Evolutionary conservation across 2,329 filamentous ascomycete species (phyloP).

Genomic region (Fulvia fulva): DNA sequence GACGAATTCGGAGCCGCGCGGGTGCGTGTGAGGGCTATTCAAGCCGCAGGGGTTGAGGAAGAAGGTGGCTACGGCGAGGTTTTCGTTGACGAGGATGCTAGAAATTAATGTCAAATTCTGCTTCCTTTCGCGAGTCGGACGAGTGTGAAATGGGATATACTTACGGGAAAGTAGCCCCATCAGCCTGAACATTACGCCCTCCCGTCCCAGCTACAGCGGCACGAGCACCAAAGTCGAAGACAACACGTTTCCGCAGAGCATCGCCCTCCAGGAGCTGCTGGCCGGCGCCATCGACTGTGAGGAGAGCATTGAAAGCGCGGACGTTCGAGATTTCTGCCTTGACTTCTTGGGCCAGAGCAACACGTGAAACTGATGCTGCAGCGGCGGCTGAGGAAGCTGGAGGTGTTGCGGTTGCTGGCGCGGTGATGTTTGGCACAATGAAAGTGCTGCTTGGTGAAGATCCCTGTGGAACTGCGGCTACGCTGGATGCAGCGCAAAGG

Average conservation of each 20-base stretch:
- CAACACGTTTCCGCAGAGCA: constrained; percentile 8
- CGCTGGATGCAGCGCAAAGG: too few relatives aligned
- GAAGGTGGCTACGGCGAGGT: constrained; percentile 13
- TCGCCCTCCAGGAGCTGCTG: constrained; percentile 8
- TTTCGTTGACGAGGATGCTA: constrained; percentile 14
- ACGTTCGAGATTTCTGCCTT: constrained; percentile 13
- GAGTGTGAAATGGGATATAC: too few relatives aligned
- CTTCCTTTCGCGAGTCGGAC: too few relatives aligned
- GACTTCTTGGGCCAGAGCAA: constrained; percentile 12
- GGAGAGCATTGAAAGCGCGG: constrained; percentile 13
- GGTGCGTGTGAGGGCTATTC: constrained; percentile 45
- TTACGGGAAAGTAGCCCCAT: constrained; percentile 14
- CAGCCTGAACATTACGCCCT: constrained; percentile 15
- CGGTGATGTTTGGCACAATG: constrained; percentile 10
- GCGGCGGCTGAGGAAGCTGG: constrained; percentile 10
- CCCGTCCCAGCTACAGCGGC: constrained; percentile 7
- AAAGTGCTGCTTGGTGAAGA: background rate
- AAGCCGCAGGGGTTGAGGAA: constrained; percentile 41
- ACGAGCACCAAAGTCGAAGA: constrained; percentile 15
- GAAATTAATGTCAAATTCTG: too few relatives aligned
- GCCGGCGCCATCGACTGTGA: constrained; percentile 15
- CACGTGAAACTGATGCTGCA: constrained; percentile 3
- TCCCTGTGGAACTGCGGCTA: too few relatives aligned
- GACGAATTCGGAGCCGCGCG: constrained; percentile 46
- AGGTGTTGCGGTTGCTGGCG: constrained; percentile 5